Base-by-base conservation (phyloP, 768 basidiomycete species). In the Pleurotus djamor region DNA sequence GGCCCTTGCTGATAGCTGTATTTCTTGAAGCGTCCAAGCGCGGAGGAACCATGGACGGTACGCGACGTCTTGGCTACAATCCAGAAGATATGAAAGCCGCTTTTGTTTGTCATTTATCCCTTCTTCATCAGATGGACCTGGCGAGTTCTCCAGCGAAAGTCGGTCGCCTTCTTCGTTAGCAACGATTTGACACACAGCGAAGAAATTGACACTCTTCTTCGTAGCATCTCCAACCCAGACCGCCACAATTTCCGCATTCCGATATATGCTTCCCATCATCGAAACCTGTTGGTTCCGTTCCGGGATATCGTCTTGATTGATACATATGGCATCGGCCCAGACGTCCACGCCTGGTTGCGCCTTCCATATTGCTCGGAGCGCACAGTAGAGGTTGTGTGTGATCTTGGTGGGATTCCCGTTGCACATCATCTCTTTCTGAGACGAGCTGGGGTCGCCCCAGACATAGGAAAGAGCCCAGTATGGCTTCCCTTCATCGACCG, bases 381-480 rank as follows among this genome's bases (percentile, higher is more conserved):
- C 49, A 5, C n/a, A 3, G 9, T 32, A 51, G 13, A 51, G 49
- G 28, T 51, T 51, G 14, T 8, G 32, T 5, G 49, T 51, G 28
- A 51, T 51, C 14, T 14, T 51, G 3, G 33, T 32, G 0, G n/a
- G 49, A 8, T n/a, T 14, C 14, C 28, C 32, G 28, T 34, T 51
- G 49, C 49, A 51, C n/a, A 51, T 51, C 14, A 35, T 34, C 49
- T 8, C 34, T 14, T 51, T 51, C 49, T 32, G 7, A 10, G 49
- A 34, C 10, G 38, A 9, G 34, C 32, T 48, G 21, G 49, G 49
- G 3, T 33, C 49, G 14, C 49, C 49, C 49, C 49, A 51, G 6
- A 51, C 49, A 35, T 51, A 51, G 49, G 49, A 51, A 21, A 51
- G 9, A 35, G 49, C 49, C 21, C 21, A 51, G 49, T 51, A 51